Evolutionary conservation across 805 yeast species (phyloP).

Genomic region (Schwanniomyces sp.): DNA sequence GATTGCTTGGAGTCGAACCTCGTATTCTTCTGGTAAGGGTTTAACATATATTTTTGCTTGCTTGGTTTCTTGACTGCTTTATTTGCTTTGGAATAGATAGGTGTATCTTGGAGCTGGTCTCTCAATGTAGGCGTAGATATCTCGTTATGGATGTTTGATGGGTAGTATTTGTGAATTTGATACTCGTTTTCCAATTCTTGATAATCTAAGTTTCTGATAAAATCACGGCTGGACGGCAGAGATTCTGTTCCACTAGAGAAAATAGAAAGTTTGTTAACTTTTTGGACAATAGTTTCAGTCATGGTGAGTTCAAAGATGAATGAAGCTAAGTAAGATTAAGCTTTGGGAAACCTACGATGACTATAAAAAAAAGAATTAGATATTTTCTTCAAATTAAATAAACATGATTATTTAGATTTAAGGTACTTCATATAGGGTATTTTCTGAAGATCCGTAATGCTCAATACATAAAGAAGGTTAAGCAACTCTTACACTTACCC

Average conservation of each 20-base stretch:
- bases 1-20: neutral
- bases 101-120: slow-evolving; percentile 33
- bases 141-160: slow-evolving; percentile 38
- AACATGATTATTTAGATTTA: neutral
- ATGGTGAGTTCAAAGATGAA: neutral
- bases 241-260: neutral
- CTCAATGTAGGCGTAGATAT: slow-evolving; percentile 36
- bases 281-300: neutral
- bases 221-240: slow-evolving; percentile 12
- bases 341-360: neutral
- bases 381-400: neutral
- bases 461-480: neutral
- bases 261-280: neutral
- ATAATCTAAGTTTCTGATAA: slow-evolving; percentile 29
- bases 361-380: neutral
- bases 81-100: slow-evolving; percentile 41
- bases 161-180: slow-evolving; percentile 38
- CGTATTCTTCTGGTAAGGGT: neutral
- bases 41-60: neutral
- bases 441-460: neutral
- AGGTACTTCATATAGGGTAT: neutral
- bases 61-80: slow-evolving; percentile 20
- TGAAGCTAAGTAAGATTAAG: too few species aligned
- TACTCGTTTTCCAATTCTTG: slow-evolving; percentile 33
- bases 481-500: neutral